Evolutionary conservation across 129 eudicot genomes (phyloP).

Genomic region (Centaurea solstitialis): DNA sequence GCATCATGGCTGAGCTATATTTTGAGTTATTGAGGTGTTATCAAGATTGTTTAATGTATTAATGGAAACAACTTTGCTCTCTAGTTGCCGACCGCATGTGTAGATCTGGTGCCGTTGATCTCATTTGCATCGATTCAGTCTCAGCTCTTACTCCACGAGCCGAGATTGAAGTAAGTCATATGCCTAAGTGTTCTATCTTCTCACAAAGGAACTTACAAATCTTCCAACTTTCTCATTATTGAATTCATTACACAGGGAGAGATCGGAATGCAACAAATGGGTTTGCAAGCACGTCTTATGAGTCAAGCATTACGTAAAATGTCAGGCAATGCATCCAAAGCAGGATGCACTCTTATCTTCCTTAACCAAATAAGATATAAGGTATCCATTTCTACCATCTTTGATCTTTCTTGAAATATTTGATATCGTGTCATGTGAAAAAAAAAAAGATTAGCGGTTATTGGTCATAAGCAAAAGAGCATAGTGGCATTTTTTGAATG

Average conservation of each 20-base stretch:
- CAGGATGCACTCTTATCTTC: conserved; percentile 96
- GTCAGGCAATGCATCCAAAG: conserved; percentile 99
- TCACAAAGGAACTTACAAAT: neutral
- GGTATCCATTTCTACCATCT: conserved; percentile 41
- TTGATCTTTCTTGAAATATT: neutral
- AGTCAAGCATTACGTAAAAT: conserved; percentile 98
- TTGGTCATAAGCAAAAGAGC: too few relatives aligned
- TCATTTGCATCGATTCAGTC: conserved; percentile 96
- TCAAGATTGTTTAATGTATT: conserved; percentile 10
- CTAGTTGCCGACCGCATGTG: conserved; percentile 99
- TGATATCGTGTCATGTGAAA: too few relatives aligned
- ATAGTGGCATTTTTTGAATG: too few relatives aligned
- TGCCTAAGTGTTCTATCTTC: conserved; percentile 5
- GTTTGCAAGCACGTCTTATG: conserved; percentile 99
- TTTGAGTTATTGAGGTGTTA: neutral
- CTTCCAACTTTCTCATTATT: conserved; percentile 5
- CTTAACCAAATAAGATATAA: conserved; percentile 96
- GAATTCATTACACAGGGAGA: conserved; percentile 62
- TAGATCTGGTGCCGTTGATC: conserved; percentile 98
- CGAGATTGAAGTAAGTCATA: conserved; percentile 77
- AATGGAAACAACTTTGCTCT: conserved; percentile 1
- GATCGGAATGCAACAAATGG: conserved; percentile 99
- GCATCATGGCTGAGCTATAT: conserved; percentile 1
- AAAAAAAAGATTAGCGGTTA: too few relatives aligned
- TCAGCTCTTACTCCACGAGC: conserved; percentile 99